Evolutionary conservation across 768 basidiomycete species (phyloP).

Genomic region (Trametes villosa): DNA sequence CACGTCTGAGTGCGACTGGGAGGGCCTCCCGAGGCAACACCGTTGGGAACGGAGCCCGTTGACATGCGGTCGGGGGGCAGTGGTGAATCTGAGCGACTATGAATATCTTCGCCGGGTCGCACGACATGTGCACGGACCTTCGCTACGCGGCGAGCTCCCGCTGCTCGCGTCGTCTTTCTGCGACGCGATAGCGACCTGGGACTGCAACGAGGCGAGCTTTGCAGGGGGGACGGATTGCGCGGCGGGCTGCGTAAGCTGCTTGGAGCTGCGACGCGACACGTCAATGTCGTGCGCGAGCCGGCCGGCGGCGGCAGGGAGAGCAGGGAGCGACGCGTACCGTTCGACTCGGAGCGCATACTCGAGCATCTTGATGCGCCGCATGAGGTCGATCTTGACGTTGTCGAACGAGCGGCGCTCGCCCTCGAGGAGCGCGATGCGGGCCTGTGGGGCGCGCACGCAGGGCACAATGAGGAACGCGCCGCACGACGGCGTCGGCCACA

Average conservation of each 20-base stretch:
- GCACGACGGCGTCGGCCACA: neutral
- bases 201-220: conserved; percentile 68
- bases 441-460: conserved; percentile 50
- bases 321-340: conserved; percentile 68
- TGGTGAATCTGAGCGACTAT: conserved; percentile 61
- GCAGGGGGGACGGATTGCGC: conserved; percentile 63
- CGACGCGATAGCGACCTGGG: conserved; percentile 48
- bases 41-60: conserved; percentile 54
- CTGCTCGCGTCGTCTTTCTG: conserved; percentile 80
- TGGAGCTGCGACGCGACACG: conserved; percentile 61
- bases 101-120: conserved; percentile 18
- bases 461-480: conserved; percentile 26
- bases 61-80: conserved; percentile 64
- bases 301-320: conserved; percentile 8
- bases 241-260: conserved; percentile 70
- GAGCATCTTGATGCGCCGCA: conserved; percentile 98
- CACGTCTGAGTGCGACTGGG: conserved; percentile 60
- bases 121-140: conserved; percentile 53
- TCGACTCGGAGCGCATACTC: conserved; percentile 97
- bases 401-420: conserved; percentile 97
- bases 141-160: conserved; percentile 83
- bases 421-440: conserved; percentile 95
- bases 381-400: conserved; percentile 93
- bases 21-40: conserved; percentile 49
- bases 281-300: conserved; percentile 35